Evolutionary conservation across 768 basidiomycete species (phyloP).

Genomic region (Russula ochroleuca): DNA sequence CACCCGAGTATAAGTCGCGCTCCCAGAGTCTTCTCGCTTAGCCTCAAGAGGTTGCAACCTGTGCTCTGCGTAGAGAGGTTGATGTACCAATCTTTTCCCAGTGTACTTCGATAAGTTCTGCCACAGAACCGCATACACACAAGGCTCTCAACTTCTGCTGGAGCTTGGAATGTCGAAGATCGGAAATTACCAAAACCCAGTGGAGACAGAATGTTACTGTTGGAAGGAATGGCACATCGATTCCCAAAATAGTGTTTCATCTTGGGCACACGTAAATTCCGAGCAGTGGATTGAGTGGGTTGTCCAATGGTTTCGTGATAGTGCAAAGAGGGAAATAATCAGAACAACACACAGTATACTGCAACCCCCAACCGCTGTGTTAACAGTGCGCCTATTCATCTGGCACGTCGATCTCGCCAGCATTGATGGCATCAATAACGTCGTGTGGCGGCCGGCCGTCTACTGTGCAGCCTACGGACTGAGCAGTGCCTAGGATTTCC

Average conservation of each 20-base stretch:
- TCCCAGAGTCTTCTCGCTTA: neutral
- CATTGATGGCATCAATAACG: slow-evolving; percentile 81
- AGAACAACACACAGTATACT: slow-evolving; percentile 19
- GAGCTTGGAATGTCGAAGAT: neutral
- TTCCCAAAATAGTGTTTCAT: neutral
- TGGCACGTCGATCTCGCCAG: slow-evolving; percentile 81
- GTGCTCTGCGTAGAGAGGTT: neutral
- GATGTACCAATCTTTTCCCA: neutral
- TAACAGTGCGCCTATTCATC: slow-evolving; percentile 55
- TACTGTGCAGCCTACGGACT: slow-evolving; percentile 94
- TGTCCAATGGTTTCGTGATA: slow-evolving; percentile 18
- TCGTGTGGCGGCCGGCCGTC: slow-evolving; percentile 93
- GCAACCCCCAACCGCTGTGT: neutral
- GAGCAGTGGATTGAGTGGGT: neutral
- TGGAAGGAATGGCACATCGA: neutral
- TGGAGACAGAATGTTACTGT: neutral
- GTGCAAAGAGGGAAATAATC: slow-evolving; percentile 9
- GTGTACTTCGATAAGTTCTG: neutral
- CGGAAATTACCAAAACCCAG: neutral
- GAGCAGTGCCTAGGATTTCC: slow-evolving; percentile 98
- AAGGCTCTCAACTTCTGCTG: neutral
- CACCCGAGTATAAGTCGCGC: neutral
- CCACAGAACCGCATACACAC: neutral
- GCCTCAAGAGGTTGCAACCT: neutral
- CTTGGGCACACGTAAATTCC: neutral